Evolutionary conservation across 495 filamentous ascomycete genomes (phyloP).

Genomic region (Penicillium desertorum): DNA sequence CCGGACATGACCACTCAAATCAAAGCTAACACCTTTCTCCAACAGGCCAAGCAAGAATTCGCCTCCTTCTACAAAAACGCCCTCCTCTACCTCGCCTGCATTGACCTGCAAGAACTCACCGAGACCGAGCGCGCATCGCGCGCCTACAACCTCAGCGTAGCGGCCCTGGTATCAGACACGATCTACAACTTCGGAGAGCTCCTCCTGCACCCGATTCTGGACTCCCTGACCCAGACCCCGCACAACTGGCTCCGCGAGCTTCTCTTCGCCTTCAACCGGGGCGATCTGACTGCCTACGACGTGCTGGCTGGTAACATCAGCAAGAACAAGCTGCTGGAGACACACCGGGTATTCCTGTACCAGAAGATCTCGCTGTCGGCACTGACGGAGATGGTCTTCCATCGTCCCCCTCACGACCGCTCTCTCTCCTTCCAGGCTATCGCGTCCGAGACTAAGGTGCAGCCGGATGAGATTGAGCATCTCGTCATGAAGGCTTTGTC

Average conservation of each 20-base stretch:
- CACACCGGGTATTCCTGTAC: conserved; percentile 79
- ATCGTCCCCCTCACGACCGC: conserved; percentile 90
- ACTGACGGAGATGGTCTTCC: conserved; percentile 94
- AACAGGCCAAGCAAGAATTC: conserved; percentile 80
- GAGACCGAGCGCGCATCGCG: conserved; percentile 70
- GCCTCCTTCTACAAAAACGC: conserved; percentile 95
- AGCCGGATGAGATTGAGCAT: conserved; percentile 89
- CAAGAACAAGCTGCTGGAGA: conserved; percentile 72
- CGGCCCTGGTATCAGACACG: conserved; percentile 85
- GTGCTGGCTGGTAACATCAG: conserved; percentile 73
- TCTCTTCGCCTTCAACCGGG: conserved; percentile 95
- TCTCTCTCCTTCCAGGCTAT: conserved; percentile 89
- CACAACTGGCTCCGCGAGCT: conserved; percentile 87
- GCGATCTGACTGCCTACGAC: conserved; percentile 85
- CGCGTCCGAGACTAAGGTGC: conserved; percentile 86
- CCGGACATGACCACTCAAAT: background rate
- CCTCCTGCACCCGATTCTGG: conserved; percentile 92
- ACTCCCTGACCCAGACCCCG: conserved; percentile 65
- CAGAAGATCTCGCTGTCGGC: conserved; percentile 97
- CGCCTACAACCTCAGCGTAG: conserved; percentile 89
- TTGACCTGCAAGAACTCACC: conserved; percentile 73
- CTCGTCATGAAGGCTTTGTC: conserved; percentile 98
- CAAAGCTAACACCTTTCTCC: background rate
- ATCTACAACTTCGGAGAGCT: conserved; percentile 99
- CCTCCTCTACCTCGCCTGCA: conserved; percentile 96